Percentiles rank a stretch among this genome's conserved stretches.
These are phyloP conservation scores for Tetrapisispora iriomotensis DNA, from an alignment of 805 yeast genomes.

Conservation along the genomic window DNA sequence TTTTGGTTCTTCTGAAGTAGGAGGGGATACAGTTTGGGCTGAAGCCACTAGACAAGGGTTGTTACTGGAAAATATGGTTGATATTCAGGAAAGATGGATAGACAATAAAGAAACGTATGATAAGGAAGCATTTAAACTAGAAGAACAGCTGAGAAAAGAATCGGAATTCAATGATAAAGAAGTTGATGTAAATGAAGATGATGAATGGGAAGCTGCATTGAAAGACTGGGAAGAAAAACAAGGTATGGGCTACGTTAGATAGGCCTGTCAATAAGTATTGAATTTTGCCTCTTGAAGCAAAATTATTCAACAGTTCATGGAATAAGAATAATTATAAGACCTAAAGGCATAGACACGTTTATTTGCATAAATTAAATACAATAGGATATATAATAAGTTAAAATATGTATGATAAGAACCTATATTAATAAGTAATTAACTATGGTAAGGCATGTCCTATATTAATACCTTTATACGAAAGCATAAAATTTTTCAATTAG, in stretches of 20 bases:
- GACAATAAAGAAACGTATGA: conserved; percentile 77
- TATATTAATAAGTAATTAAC: too few species aligned
- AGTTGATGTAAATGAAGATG: conserved; percentile 51
- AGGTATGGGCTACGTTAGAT: conserved; percentile 3
- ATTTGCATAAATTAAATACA: too few species aligned
- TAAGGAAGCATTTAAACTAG: conserved; percentile 41
- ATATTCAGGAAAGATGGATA: conserved; percentile 92
- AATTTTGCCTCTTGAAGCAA: too few species aligned
- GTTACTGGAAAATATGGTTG: conserved; percentile 37
- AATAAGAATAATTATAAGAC: too few species aligned
- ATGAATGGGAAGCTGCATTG: conserved; percentile 61
- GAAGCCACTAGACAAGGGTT: conserved; percentile 83
- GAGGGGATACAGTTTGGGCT: conserved; percentile 98
- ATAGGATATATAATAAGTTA: too few species aligned
- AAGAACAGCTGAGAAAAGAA: conserved; percentile 34
- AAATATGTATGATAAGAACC: too few species aligned
- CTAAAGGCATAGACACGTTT: too few species aligned
- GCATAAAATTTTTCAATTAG: conserved; percentile 1
- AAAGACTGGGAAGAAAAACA: conserved; percentile 47
- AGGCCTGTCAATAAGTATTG: too few species aligned
- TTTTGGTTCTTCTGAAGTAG: conserved; percentile 86
- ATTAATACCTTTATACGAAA: background rate
- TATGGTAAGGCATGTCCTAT: too few species aligned
- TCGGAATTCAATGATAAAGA: conserved; percentile 33
- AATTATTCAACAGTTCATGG: too few species aligned